Evolutionary conservation across 228 moss, liverwort and hornwort genomes (phyloP).

Genomic region (Sphagnum fallax): DNA sequence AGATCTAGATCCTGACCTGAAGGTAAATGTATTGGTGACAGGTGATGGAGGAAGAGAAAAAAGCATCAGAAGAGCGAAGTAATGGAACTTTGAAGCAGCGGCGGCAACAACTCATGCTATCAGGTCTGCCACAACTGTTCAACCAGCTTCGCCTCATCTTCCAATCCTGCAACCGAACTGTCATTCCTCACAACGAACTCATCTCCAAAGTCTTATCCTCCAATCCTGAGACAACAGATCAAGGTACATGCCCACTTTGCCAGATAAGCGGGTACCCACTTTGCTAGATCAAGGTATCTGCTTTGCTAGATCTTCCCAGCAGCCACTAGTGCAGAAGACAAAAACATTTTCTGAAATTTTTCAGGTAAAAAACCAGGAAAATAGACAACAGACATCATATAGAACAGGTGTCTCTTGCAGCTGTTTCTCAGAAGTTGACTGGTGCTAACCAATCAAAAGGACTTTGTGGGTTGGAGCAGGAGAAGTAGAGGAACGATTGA

Average conservation of each 20-base stretch:
- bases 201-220: conserved; percentile 60
- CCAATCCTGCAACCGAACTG: conserved; percentile 77
- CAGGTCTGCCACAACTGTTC: conserved; percentile 73
- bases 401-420: background rate
- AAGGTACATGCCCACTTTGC: conserved; percentile 10
- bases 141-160: conserved; percentile 89
- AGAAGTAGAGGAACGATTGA: conserved; percentile 78
- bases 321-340: too few relatives aligned
- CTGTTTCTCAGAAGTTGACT: background rate
- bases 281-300: background rate
- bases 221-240: conserved; percentile 66
- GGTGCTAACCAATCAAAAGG: background rate
- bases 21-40: conserved; percentile 5
- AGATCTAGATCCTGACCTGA: too few relatives aligned
- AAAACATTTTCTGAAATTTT: background rate
- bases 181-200: conserved; percentile 72
- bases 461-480: conserved; percentile 1
- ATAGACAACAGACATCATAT: background rate
- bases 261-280: background rate
- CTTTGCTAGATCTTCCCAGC: too few relatives aligned
- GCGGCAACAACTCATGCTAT: conserved; percentile 63
- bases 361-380: background rate
- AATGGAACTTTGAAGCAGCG: conserved; percentile 31
- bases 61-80: conserved; percentile 41
- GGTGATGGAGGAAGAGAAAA: conserved; percentile 73